Evolutionary conservation across 179 eudicot genomes (phyloP), one percentile per base, ranked within the genome.

Genomic region (Kewa caespitosa): DNA sequence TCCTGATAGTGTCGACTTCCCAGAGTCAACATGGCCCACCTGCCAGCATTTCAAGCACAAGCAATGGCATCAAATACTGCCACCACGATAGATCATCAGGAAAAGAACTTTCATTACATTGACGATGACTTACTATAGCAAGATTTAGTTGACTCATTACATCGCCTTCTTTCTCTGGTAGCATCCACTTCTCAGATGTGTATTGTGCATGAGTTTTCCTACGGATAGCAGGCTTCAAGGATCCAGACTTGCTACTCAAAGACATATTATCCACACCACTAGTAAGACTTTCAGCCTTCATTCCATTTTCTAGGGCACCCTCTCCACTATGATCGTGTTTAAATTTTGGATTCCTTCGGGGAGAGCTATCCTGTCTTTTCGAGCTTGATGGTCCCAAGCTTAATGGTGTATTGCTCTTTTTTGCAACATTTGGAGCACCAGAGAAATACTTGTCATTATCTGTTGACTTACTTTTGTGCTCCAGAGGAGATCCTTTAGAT

Each of bases 1-100:
- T 80, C 99, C 99, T 70, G 98, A 91, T 71, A 96, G 89, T 55
- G 98, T 96, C 42, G 99, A 96, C 77, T 96, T 96, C 70, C 99
- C 99, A 81, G 99, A 96, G 85, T 96, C 99, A 71, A 96, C 99
- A 89, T 96, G 98, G 72, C 99, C 99, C 82, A 93, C 99, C 99
- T 96, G 81, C 52, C 38, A 62, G 36, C 69, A 74, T 61, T 48
- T 42, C 57, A 61, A 73, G 54, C 38, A 75, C 22, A 42, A 72
- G 37, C 63, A 79, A 67, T 25, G 64, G 67, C 37, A 74, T 78
- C 28, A 72, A 31, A 69, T 38, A 36, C 17, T 48, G 48, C 65
- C 34, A 54, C 67, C 28, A 54, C 54, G 41, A 32, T 37, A 66
- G 41, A 69, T 38, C 62, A 71, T 50, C 36, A 54, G 20, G n/a